Base-by-base conservation (phyloP, 768 basidiomycete genomes). In the Tulasnella sp. region DNA sequence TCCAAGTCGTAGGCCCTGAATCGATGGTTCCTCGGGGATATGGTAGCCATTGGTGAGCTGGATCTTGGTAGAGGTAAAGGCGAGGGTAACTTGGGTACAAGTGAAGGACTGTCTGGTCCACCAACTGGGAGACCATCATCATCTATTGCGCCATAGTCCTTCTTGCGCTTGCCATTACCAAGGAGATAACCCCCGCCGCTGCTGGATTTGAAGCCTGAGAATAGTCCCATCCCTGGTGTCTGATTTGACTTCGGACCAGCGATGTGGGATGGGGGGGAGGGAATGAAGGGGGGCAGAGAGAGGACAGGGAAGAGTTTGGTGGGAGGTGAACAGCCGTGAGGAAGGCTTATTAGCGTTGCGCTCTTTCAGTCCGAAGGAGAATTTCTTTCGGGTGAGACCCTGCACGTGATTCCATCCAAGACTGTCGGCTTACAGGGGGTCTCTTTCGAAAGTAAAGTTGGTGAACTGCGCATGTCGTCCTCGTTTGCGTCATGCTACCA, bases 121-220 rank as follows among this genome's bases (percentile, higher is more conserved):
- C 62, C 62, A 18, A 68, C 62, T 68, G 62, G 62, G 36, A 10
- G 62, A 68, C 62, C 62, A 1, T 74, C 44, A 14, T 74, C 73
- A 24, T 74, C 73, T 46, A 46, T 74, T 74, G 73, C 73, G 73
- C 73, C 73, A 46, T 74, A 74, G 39, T 46, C 73, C 38, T 46
- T 46, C 38, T 46, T 74, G 38, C 73, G 73, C 14, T 74, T 68
- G 62, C 62, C 62, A 68, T 34, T 4, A 31, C 62, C 62, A 68
- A 68, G 62, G 62, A 68, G 62, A 68, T 68, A 68, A 3, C 62
- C 62, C 18, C 31, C 62, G 18, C 62, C 31, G 62, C 62, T 18
- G 27, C 34, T 36, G 4, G 62, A 68, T 68, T 34, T 68, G 27
- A 36, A 68, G 0, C 62, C 34, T 36, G 62, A 68, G 62, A 68